phyloP scores from a whole-genome alignment of 2,329 filamentous ascomycete species.

The Sporothrix pseudoabietina region DNA sequence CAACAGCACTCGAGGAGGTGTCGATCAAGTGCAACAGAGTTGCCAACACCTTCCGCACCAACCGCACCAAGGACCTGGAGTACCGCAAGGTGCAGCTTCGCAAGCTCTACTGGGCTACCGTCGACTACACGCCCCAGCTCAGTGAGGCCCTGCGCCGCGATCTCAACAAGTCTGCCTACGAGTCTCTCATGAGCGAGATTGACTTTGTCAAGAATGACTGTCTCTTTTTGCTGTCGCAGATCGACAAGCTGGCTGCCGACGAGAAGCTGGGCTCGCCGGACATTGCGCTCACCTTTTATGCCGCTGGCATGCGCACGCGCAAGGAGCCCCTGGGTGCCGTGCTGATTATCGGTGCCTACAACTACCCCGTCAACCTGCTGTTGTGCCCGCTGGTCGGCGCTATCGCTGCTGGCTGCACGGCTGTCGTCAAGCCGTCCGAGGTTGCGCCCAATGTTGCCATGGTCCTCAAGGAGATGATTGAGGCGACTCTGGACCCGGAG shows the following conservation, averaged over 20 bases:
- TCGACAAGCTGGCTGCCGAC: constrained; percentile 81
- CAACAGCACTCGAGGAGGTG: constrained; percentile 69
- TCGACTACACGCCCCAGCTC: constrained; percentile 74
- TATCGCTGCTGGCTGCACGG: constrained; percentile 89
- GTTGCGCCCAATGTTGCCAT: constrained; percentile 73
- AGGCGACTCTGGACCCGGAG: constrained; percentile 72
- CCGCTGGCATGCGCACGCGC: constrained; percentile 73
- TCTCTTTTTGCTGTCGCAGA: constrained; percentile 72
- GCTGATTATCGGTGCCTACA: constrained; percentile 89
- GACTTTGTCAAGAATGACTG: constrained; percentile 81
- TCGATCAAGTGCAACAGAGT: constrained; percentile 60
- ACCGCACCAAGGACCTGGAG: constrained; percentile 79
- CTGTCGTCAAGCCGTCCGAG: constrained; percentile 89
- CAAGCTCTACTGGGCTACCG: constrained; percentile 91
- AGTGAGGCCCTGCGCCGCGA: constrained; percentile 75
- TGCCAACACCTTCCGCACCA: constrained; percentile 70
- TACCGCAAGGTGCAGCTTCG: constrained; percentile 85
- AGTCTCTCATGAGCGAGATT: constrained; percentile 73
- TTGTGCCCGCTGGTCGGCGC: constrained; percentile 81
- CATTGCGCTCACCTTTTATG: constrained; percentile 66
- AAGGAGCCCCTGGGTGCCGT: constrained; percentile 86
- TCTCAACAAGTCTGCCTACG: constrained; percentile 74
- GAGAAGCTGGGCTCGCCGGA: constrained; percentile 65
- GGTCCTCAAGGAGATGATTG: constrained; percentile 76
- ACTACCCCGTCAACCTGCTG: constrained; percentile 84